These are phyloP conservation scores for Trichocladium uniseriatum DNA, from an alignment of 495 filamentous ascomycete genomes.

Conservation along the genomic window DNA sequence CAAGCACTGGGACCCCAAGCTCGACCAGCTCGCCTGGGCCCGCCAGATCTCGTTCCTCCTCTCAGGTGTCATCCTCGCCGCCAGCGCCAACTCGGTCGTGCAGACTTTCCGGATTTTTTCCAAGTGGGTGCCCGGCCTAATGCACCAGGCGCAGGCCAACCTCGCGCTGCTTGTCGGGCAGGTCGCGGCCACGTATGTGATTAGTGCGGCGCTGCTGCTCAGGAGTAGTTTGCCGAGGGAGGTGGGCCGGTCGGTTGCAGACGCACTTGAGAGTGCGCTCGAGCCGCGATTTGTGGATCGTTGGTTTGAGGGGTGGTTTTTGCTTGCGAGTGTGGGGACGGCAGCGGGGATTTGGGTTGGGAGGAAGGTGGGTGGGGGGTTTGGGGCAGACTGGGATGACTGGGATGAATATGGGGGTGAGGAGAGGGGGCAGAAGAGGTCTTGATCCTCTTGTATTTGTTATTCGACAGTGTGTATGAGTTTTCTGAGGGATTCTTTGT, in stretches of 20 bases:
- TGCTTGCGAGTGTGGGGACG: conserved; percentile 52
- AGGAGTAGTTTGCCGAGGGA: conserved; percentile 62
- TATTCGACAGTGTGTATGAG: too few relatives aligned
- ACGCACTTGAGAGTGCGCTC: conserved; percentile 60
- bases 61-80: conserved; percentile 66
- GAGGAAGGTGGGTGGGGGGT: conserved; percentile 41
- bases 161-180: conserved; percentile 65
- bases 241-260: conserved; percentile 59
- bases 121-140: conserved; percentile 55
- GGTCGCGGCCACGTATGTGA: conserved; percentile 70
- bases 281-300: conserved; percentile 64
- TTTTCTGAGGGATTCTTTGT: background rate
- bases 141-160: conserved; percentile 54
- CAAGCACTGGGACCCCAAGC: conserved; percentile 59
- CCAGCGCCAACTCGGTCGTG: conserved; percentile 63
- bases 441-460: conserved; percentile 19
- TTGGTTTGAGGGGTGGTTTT: conserved; percentile 83
- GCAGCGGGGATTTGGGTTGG: conserved; percentile 59
- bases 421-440: conserved; percentile 58
- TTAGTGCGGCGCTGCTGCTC: conserved; percentile 62
- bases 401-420: conserved; percentile 56
- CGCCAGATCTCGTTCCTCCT: conserved; percentile 70
- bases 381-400: conserved; percentile 48
- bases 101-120: conserved; percentile 69
- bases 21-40: conserved; percentile 63